Base-by-base conservation (phyloP, 345 rosid species). In the Salix arbutifolia region DNA sequence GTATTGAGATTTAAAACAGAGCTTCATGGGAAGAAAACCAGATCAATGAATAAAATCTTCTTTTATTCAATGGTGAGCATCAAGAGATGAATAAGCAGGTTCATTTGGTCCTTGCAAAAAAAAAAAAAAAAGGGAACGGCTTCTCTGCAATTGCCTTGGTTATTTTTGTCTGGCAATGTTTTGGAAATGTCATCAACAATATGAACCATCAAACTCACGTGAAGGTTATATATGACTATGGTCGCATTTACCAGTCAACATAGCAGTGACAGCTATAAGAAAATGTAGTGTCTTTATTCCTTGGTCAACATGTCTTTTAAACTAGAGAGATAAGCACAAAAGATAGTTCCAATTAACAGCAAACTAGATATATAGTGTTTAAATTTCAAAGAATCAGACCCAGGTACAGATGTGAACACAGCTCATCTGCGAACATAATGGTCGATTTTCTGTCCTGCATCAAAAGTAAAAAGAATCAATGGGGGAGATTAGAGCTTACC, bases 401-500 rank as follows among this genome's bases (percentile, higher is more conserved):
- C 21, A 13, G 19, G 44, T 11, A 50, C 56, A 18, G 30, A 13
- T 28, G 9, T 11, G 9, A 40, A 42, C 69, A 42, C 68, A 73
- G 17, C 17, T 14, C 6, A 52, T 68, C 12, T 5, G 38, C 18
- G 50, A 75, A 17, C 8, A 26, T 25, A 19, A n/a, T 14, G 48
- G 65, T 35, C 19, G 25, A 74, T 11, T 67, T 21, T 30, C 50
- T 35, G 13, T 9, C 23, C 33, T 75, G 26, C 76, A 5, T n/a
- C 37, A 44, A 31, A 42, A 18, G 35, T 6, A 42, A 7, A 61
- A 44, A 44, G 53, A 40, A 40, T 19, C 33, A 5, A 2, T 40
- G 21, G 28, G 11, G 30, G 21, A 10, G 30, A 28, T 48, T 64
- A 48, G 31, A 46, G 53, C 71, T 85, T 37, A 93, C 99, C 99